Evolutionary conservation across 2,329 filamentous ascomycete species (phyloP), one percentile per base, ranked within the genome.

Genomic region (Fusarium scirpi): DNA sequence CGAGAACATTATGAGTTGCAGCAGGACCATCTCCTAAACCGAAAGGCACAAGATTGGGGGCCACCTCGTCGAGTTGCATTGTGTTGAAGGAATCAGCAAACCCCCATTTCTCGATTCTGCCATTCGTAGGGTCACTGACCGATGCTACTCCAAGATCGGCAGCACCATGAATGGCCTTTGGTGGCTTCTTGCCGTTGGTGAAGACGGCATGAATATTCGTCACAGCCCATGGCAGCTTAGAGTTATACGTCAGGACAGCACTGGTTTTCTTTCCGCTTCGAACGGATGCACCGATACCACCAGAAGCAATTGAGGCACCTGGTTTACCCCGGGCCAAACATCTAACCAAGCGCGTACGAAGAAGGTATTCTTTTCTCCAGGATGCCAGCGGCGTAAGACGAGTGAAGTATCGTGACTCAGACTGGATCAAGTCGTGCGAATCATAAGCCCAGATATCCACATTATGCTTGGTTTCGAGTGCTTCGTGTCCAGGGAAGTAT

Each of bases 321-420:
- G 95, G 94, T 77, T 94, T 97, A 53, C 95, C 96, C 64, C 93
- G 90, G 48, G 87, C 87, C 61, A 98, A 84, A 67, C 93, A 96
- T 46, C 94, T 89, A 55, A 98, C 83, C 54, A 98, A 86, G 48
- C 93, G 89, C 3, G 94, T 98, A 48, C 96, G 88, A 60, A 97
- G 82, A 49, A 98, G 91, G 76, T 98, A 99, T 80, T 99, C 96
- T 80, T 93, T 98, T 73, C 95, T 89, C 95, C 96, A 98, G 11
- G 94, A 96, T n/a, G 94, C 92, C 66, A 94, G 82, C 6, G 90
- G 86, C 12, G 93, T 97, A 58, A 99, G 85, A 45, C 94, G 90
- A 18, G 92, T 89, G 76, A 98, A 99, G 70, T 89, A 88, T 46
- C 94, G 92, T 73, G 89, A 88, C 76, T 96, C 92, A 2, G 92